Percentiles rank a stretch among this genome's conserved stretches.
Conservation (phyloP, 495 filamentous ascomycete species). For the Monascus purpureus region DNA sequence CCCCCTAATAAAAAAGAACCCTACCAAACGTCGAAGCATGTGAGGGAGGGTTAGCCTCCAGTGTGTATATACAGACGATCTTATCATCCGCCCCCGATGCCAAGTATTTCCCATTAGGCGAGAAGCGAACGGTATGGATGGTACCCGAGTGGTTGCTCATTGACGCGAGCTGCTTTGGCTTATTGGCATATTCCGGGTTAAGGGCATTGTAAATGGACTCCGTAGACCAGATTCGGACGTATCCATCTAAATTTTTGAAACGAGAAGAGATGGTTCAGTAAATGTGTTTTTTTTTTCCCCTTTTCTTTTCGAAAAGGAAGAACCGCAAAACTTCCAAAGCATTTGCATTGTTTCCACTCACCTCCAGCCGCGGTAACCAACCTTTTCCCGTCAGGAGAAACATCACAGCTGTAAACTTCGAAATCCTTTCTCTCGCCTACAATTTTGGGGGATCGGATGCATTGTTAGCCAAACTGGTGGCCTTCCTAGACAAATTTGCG, state of each 20-base stretch:
- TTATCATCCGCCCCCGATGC: conserved; percentile 97
- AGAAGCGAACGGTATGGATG: conserved; percentile 93
- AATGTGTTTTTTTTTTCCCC: too few species aligned
- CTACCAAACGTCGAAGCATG: conserved; percentile 62
- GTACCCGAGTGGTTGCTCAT: conserved; percentile 98
- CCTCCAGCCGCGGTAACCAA: conserved; percentile 90
- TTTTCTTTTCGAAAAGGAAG: too few species aligned
- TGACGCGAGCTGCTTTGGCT: conserved; percentile 88
- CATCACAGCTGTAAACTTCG: conserved; percentile 94
- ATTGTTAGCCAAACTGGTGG: conserved; percentile 1
- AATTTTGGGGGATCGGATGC: background rate
- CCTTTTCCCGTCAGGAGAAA: conserved; percentile 83
- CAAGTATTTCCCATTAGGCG: conserved; percentile 80
- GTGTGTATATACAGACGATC: conserved; percentile 88
- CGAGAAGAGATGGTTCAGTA: conserved; percentile 10
- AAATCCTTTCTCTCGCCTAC: conserved; percentile 89
- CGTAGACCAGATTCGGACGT: conserved; percentile 94
- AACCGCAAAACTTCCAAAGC: too few species aligned
- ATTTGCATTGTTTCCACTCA: too few species aligned
- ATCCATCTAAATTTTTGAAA: conserved; percentile 51
- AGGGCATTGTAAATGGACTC: conserved; percentile 76
- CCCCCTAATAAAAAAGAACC: conserved; percentile 7
- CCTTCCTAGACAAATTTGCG: too few species aligned
- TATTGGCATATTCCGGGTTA: conserved; percentile 46
- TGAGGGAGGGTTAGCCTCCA: conserved; percentile 68